Evolutionary conservation across 208 protist genomes (phyloP), one percentile per base, ranked within the genome.

Genomic region (Crithidia sp.): DNA sequence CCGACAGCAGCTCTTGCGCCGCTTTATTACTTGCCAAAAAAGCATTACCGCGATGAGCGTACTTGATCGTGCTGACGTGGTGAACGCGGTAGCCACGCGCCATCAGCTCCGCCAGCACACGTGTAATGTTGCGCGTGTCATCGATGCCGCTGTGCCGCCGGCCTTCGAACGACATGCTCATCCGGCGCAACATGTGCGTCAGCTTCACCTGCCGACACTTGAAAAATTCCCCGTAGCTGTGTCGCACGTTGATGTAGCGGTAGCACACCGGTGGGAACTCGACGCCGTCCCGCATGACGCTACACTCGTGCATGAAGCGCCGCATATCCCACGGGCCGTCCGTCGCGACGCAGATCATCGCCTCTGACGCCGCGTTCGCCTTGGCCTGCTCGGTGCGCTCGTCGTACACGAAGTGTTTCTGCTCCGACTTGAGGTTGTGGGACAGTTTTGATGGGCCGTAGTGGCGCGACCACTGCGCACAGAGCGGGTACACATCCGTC

Each of bases 251-350:
- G 75, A 97, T 82, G 82, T 88, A 97, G 70, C 87, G 91, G 77
- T 97, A 96, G 43, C 88, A 95, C n/a, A 95, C 36, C 7, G 89
- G 90, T n/a, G 89, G 88, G 67, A 96, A 96, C 36, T 80, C 75
- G 40, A 91, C 54, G 5, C 85, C 82, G 58, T 96, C 87, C 17
- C 90, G 84, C 69, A 94, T 43, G 28, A 97, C 92, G 59, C 83
- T 83, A 83, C 91, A 95, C 70, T 93, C 83, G 67, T 89, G 78
- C 91, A 96, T 95, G 71, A 97, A 96, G 59, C 87, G 84, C 5
- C 92, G 89, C 91, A 97, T 95, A 73, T 97, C 94, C 92, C 92
- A 96, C 62, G 90, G 92, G 0, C 94, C 92, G 67, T 97, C 92
- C 0, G 94, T 97, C 10, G 82, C 90, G 62, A 97, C 82, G 73